phyloP scores from a whole-genome alignment of 495 filamentous ascomycete species.

The Aspergillus baeticus region DNA sequence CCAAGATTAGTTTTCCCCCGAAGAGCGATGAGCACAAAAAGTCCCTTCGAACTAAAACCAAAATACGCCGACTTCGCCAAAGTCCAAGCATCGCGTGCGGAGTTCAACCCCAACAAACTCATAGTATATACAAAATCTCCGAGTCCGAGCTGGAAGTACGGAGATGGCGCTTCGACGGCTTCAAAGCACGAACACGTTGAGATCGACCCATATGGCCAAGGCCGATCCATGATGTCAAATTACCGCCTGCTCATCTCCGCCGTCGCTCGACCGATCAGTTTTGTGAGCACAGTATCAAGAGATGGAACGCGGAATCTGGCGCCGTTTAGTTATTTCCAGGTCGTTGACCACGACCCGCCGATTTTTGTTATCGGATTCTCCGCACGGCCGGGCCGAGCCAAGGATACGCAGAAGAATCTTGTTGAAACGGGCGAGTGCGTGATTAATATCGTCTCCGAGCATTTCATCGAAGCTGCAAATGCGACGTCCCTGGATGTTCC shows the following conservation, averaged over 20 bases:
- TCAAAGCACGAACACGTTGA: conserved; percentile 19
- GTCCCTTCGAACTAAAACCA: no score
- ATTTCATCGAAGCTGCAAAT: conserved; percentile 84
- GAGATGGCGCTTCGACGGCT: no score
- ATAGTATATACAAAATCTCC: no score
- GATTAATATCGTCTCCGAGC: conserved; percentile 80
- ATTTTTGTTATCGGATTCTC: conserved; percentile 77
- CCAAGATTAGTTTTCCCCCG: no score
- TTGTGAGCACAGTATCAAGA: conserved; percentile 46
- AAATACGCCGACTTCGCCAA: no score
- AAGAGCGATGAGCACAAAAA: no score
- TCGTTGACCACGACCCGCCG: conserved; percentile 83
- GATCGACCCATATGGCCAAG: conserved; percentile 75
- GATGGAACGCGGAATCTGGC: conserved; percentile 67
- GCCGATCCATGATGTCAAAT: conserved; percentile 65
- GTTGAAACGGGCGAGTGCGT: conserved; percentile 63
- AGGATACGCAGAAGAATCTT: conserved; percentile 75
- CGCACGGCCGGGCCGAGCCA: conserved; percentile 50
- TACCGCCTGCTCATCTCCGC: conserved; percentile 87
- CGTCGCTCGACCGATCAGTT: conserved; percentile 74
- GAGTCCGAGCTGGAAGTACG: no score
- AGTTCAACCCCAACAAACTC: no score
- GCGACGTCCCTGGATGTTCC: conserved; percentile 71
- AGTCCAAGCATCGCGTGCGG: no score
- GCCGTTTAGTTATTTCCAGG: conserved; percentile 77